Percentiles rank a stretch among this genome's conserved stretches.
phyloP scores from a whole-genome alignment of 305 asterid genomes.

The Solanum hybrid region DNA sequence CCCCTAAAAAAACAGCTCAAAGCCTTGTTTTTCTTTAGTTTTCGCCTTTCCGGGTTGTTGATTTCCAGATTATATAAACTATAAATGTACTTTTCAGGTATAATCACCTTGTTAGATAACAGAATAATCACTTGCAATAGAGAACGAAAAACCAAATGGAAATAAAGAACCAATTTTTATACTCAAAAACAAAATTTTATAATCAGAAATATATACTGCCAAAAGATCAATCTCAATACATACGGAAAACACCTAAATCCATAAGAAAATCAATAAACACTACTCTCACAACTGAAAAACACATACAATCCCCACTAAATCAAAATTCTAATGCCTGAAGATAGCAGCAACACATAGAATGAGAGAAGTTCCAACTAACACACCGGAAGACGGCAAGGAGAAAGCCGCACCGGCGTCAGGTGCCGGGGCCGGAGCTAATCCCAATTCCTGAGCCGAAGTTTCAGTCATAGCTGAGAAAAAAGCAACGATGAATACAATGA shows the following conservation, averaged over 20 bases:
- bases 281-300: neutral
- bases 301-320: neutral
- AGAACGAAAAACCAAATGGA: neutral
- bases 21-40: neutral
- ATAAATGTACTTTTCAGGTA: neutral
- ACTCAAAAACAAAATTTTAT: neutral
- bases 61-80: neutral
- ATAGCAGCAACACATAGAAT: conserved; percentile 9
- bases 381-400: conserved; percentile 9
- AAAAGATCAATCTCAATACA: neutral
- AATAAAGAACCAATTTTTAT: neutral
- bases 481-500: neutral
- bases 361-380: conserved; percentile 8
- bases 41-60: accelerated
- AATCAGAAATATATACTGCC: neutral
- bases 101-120: neutral
- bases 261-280: neutral
- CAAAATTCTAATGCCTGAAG: conserved; percentile 16
- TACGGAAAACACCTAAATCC: neutral
- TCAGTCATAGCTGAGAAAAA: neutral
- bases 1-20: neutral
- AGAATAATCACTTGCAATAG: neutral
- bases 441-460: conserved; percentile 16
- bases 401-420: conserved; percentile 24
- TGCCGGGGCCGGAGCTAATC: conserved; percentile 12